Evolutionary conservation across 805 yeast genomes (phyloP).

Genomic region (Vanderwaltozyma tropicalis): DNA sequence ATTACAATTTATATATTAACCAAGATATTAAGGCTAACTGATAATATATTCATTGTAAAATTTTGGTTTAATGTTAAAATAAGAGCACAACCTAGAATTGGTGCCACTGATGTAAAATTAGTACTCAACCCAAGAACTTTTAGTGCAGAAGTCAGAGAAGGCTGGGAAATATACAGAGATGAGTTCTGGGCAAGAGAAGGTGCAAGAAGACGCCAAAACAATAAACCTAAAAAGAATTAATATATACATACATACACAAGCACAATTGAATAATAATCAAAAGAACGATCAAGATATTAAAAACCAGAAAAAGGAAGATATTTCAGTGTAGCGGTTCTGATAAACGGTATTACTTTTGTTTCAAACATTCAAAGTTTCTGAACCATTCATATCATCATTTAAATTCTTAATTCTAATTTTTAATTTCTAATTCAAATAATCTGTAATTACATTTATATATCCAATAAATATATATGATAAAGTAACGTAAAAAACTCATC

Average conservation of each 20-base stretch:
- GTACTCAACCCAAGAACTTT: constrained; percentile 75
- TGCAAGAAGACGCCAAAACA: constrained; percentile 39
- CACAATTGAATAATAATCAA: neutral
- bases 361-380: constrained; percentile 4
- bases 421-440: too few relatives aligned
- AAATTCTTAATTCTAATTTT: neutral
- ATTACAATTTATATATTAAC: constrained; percentile 11
- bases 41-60: constrained; percentile 8
- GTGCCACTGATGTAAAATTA: constrained; percentile 69
- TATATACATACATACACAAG: neutral
- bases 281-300: neutral
- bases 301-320: neutral
- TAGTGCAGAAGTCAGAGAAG: constrained; percentile 73
- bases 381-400: constrained; percentile 6
- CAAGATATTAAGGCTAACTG: constrained; percentile 6
- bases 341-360: constrained; percentile 5
- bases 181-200: constrained; percentile 91
- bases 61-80: constrained; percentile 24
- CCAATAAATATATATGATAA: too few relatives aligned
- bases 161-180: constrained; percentile 88
- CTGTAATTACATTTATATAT: too few relatives aligned
- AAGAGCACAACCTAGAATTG: constrained; percentile 50
- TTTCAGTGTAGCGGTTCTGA: constrained; percentile 19
- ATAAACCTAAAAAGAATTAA: neutral
- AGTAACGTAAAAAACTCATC: neutral